Percentiles rank a stretch among this genome's conserved stretches.
Conservation (phyloP, 257 asterid species). For the Solanum appendiculatum region DNA sequence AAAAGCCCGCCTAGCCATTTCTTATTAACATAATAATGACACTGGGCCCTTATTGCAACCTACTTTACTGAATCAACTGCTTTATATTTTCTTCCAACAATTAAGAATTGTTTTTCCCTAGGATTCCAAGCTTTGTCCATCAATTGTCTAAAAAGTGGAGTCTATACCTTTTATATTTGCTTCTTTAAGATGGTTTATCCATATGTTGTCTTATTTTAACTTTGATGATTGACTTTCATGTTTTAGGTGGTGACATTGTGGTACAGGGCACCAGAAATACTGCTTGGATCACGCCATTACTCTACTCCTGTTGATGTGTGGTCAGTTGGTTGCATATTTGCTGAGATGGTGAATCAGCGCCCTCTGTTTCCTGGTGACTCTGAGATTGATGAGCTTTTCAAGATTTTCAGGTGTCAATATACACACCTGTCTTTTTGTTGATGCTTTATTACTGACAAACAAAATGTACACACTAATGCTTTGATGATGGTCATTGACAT, state of each 20-base stretch:
- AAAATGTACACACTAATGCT: background rate
- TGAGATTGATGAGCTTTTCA: constrained; percentile 84
- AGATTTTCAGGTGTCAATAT: constrained; percentile 66
- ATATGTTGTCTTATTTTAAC: background rate
- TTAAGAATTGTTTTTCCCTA: no score
- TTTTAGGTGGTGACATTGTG: constrained; percentile 90
- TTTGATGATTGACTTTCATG: background rate
- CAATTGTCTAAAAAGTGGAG: background rate
- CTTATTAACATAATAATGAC: background rate
- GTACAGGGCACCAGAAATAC: constrained; percentile 98
- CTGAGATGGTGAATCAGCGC: constrained; percentile 83
- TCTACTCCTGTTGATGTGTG: constrained; percentile 96
- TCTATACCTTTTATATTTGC: background rate
- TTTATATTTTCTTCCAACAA: no score
- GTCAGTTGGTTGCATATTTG: constrained; percentile 98
- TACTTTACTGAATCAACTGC: no score
- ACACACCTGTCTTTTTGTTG: background rate
- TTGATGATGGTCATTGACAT: background rate
- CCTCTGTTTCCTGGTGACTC: constrained; percentile 95
- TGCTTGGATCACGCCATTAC: constrained; percentile 90
- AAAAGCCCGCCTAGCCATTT: background rate
- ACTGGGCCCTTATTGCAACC: no score
- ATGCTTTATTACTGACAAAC: background rate
- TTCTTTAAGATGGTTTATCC: background rate
- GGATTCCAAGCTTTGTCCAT: background rate